Conservation (phyloP, 2,329 filamentous ascomycete species). For the Fusarium sp. region DNA sequence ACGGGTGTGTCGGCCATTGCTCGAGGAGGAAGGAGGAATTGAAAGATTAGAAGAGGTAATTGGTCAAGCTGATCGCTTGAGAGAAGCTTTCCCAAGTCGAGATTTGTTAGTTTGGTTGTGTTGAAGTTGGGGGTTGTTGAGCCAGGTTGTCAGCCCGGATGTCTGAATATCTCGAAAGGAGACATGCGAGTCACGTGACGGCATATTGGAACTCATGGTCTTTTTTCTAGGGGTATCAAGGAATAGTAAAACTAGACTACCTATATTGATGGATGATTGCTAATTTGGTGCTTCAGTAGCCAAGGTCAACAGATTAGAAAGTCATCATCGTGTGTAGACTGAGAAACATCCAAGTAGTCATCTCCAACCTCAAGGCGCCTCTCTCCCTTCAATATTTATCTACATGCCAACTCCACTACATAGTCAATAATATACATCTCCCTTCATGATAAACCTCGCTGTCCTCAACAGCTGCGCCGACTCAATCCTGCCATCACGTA, state of each 20-base stretch:
- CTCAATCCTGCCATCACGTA: slow-evolving; percentile 52
- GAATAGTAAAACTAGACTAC: neutral
- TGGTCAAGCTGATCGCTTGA: neutral
- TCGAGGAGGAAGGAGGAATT: neutral
- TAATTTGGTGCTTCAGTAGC: rapidly evolving
- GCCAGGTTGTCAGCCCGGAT: neutral
- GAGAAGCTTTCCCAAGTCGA: neutral
- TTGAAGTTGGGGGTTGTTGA: neutral
- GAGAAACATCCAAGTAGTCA: neutral
- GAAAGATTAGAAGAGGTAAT: neutral
- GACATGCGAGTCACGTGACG: neutral
- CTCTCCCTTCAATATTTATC: neutral
- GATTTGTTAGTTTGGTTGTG: neutral
- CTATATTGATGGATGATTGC: neutral
- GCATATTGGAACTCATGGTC: neutral
- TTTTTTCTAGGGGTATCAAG: neutral
- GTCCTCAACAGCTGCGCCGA: slow-evolving; percentile 60
- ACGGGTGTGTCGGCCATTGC: slow-evolving; percentile 9
- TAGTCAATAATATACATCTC: slow-evolving; percentile 55
- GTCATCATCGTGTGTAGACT: neutral
- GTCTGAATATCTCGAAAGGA: neutral
- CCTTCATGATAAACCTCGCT: slow-evolving; percentile 61
- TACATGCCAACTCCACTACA: neutral
- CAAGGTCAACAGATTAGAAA: neutral
- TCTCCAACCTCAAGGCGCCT: neutral